These are phyloP conservation scores for Colletotrichum sp. DNA, from an alignment of 2,329 filamentous ascomycete genomes.

Conservation along the genomic window DNA sequence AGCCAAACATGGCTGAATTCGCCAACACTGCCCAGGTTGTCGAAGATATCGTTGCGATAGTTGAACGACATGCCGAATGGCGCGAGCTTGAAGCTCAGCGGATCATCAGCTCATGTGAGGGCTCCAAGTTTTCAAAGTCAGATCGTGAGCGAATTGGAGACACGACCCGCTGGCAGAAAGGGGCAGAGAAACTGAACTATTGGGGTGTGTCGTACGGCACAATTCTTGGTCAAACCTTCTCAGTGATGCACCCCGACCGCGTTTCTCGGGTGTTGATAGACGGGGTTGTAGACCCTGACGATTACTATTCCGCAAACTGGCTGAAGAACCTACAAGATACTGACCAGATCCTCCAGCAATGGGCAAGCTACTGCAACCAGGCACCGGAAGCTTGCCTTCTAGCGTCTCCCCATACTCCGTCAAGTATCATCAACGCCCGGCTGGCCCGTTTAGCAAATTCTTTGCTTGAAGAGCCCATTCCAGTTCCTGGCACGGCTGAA, in stretches of 20 bases:
- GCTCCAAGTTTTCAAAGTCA: background rate
- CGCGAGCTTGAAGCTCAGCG: constrained; percentile 24
- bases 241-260: constrained; percentile 38
- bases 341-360: constrained; percentile 32
- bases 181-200: constrained; percentile 35
- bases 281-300: constrained; percentile 35
- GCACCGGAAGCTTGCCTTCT: background rate
- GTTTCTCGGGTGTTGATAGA: constrained; percentile 38
- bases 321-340: constrained; percentile 32
- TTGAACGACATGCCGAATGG: constrained; percentile 45
- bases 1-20: constrained; percentile 31
- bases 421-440: background rate
- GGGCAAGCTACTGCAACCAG: constrained; percentile 35
- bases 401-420: background rate
- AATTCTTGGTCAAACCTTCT: constrained; percentile 44
- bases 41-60: constrained; percentile 52
- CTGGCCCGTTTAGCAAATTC: background rate
- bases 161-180: constrained; percentile 21
- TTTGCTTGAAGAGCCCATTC: background rate
- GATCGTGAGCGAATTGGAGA: background rate
- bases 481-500: background rate
- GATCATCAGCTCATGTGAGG: background rate
- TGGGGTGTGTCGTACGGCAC: constrained; percentile 50
- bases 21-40: constrained; percentile 50
- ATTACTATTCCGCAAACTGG: constrained; percentile 33